These are phyloP conservation scores for Eragrostis curvula DNA, from an alignment of 176 grass and related monocot species.

Conservation along the genomic window DNA sequence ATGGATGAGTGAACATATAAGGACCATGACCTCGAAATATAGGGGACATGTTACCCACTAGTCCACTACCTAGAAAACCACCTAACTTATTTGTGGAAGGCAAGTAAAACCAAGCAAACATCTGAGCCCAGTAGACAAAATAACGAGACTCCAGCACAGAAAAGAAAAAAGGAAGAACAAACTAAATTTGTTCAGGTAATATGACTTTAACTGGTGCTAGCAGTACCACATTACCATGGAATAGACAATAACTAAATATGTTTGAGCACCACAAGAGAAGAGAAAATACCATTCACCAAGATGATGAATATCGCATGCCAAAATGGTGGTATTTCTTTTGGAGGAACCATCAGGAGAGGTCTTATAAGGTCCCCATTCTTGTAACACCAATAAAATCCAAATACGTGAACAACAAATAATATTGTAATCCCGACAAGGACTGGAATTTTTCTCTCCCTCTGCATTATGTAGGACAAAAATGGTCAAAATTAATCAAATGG, in stretches of 20 bases:
- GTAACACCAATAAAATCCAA: conserved; percentile 96
- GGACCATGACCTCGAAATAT: not conserved
- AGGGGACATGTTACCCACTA: conserved; percentile 9
- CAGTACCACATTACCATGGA: not conserved
- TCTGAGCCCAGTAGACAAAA: conserved; percentile 10
- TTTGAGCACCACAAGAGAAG: not conserved
- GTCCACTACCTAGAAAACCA: conserved; percentile 1
- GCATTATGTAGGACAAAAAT: conserved; percentile 29
- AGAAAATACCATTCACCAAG: conserved; percentile 90
- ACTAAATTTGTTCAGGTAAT: conserved; percentile 23
- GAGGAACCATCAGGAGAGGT: conserved; percentile 86
- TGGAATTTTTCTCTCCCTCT: conserved; percentile 89
- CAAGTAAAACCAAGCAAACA: conserved; percentile 12
- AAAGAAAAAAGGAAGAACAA: conserved; percentile 37
- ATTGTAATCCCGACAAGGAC: conserved; percentile 90
- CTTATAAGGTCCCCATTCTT: conserved; percentile 86
- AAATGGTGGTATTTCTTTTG: conserved; percentile 97
- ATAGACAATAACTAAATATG: conserved; percentile 9
- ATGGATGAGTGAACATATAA: conserved; percentile 11
- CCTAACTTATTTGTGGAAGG: conserved; percentile 8
- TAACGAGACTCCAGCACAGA: not conserved
- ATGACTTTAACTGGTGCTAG: not conserved
- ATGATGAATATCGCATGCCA: conserved; percentile 98
- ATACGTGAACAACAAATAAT: conserved; percentile 83
- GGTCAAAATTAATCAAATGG: conserved; percentile 22